A percentile compares a stretch with the other conserved stretches of the same genome.
Conservation (phyloP, 352 stramenopile genomes). For the Phytophthora quininea region DNA sequence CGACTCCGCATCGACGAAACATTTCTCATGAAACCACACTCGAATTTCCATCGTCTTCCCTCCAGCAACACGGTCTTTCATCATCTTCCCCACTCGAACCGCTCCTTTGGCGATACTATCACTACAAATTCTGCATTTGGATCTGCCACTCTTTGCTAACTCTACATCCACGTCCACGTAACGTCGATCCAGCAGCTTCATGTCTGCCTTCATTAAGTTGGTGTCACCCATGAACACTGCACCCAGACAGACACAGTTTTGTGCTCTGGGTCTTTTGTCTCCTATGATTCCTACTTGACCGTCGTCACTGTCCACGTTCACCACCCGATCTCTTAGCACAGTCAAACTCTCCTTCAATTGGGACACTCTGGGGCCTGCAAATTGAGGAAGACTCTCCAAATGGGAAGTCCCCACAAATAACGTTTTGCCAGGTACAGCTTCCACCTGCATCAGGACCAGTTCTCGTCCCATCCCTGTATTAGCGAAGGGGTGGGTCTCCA, state of each 20-base stretch:
- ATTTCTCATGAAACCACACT: constrained; percentile 66
- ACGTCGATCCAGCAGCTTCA: constrained; percentile 59
- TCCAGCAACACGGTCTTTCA: constrained; percentile 49
- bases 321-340: constrained; percentile 53
- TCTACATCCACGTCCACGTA: constrained; percentile 60
- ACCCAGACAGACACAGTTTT: constrained; percentile 46
- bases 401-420: constrained; percentile 73
- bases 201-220: constrained; percentile 65
- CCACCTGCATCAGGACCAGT: constrained; percentile 62
- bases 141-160: constrained; percentile 49
- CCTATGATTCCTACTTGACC: constrained; percentile 3
- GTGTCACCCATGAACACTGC: constrained; percentile 82
- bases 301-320: constrained; percentile 25
- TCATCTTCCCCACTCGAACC: constrained; percentile 59
- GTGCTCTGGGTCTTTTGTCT: constrained; percentile 2
- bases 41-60: constrained; percentile 54
- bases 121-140: constrained; percentile 62
- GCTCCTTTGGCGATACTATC: constrained; percentile 50
- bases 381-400: constrained; percentile 75
- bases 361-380: constrained; percentile 41
- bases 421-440: constrained; percentile 47
- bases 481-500: constrained; percentile 71
- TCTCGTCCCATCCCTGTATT: constrained; percentile 81
- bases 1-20: constrained; percentile 39
- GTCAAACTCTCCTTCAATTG: constrained; percentile 66